Evolutionary conservation across 305 asterid genomes (phyloP), one percentile per base, ranked within the genome.

Genomic region (Ruellia speciosa): DNA sequence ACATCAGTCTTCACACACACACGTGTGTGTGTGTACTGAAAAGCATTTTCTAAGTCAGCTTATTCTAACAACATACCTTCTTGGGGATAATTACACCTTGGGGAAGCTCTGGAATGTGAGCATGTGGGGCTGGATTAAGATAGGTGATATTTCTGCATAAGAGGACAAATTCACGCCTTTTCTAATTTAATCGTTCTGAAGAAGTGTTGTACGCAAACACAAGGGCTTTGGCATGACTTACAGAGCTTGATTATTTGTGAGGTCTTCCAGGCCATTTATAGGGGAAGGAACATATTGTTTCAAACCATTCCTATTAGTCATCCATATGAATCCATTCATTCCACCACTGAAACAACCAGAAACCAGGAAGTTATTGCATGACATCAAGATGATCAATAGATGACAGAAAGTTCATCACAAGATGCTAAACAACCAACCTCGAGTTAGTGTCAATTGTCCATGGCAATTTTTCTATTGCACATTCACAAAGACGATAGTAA

Each of bases 291-390:
- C 65, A 58, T 65, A 73, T 53, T 58, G 72, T 58, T 64, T 78
- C 72, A 65, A 63, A 56, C 72, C 75, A 77, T 92, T 92, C 80
- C 97, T 79, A 71, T 67, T 70, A 52, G 81, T 82, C 72, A 88
- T 77, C 78, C 88, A 79, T 71, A 88, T 56, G 75, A 73, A 88
- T 65, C 97, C 99, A 67, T 92, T 86, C 99, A 92, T 92, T 63
- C 94, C 97, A 57, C 80, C 83, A 67, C 97, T 92, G 85, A 56
- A 65, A 58, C 59, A 77, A 66, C 45, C 66, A 67, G 60, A 62
- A 35, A 68, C 64, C 17, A 54, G 55, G 58, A 59, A 58, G 33
- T 48, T 24, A 49, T 68, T 50, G 49, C 20, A 34, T 45, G 48
- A 53, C 59, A 66, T 45, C 63, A 74, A 28, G 60, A 52, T 47